Evolutionary conservation across 306 rosid genomes (phyloP), one percentile per base, ranked within the genome.

Genomic region (Neltuma alba): DNA sequence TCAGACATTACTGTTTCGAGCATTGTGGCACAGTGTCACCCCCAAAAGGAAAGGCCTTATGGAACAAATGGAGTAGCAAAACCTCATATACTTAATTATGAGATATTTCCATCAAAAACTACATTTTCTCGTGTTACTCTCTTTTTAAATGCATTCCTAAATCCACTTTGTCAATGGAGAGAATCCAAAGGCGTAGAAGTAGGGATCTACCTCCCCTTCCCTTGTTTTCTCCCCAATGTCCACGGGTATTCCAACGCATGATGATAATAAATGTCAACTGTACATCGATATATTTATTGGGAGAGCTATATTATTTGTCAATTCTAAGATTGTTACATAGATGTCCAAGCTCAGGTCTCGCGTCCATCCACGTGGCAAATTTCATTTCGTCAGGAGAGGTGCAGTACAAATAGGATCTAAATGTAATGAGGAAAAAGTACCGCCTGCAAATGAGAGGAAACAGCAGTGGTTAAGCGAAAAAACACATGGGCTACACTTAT

Each of bases 311-410:
- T 85, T 81, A 93, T 83, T 90, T 91, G 83, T 91, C 95, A 23
- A 90, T 86, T 85, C 93, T 85, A 31, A 93, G 92, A 85, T 91
- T 93, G 79, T 88, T 88, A 85, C 94, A 91, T 44, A 93, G 84
- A 87, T 93, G 95, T 77, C 93, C 97, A 37, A 93, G 97, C 88
- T 93, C 97, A 18, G 98, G 98, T 87, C 97, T 86, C 9, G 83
- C 95, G 37, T 89, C 73, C 97, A 93, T 93, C 98, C 98, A 93
- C 8, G 86, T 82, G 47, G 90, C 36, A 47, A 90, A 91, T 71
- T 83, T 68, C 78, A 40, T 79, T 64, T 87, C 48, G 6, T 73
- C 80, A 38, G 92, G 86, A 28, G 86, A 82, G 74, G 81, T 85
- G 88, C 91, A 83, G 79, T 90, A 87, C 76, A 90, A 90, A 87